Base-by-base conservation (phyloP, 129 eudicot species). In the Flaveria linearis region DNA sequence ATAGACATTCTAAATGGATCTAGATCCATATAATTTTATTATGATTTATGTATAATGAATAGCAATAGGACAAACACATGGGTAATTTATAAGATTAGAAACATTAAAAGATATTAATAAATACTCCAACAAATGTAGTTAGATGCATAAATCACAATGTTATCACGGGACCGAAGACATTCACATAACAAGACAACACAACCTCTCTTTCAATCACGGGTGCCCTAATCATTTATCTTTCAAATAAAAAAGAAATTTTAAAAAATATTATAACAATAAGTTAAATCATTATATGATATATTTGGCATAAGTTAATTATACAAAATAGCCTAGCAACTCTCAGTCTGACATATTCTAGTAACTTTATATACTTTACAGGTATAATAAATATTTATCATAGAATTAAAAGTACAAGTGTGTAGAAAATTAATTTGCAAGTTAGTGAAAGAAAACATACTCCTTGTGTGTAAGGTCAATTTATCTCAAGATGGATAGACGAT, bases 141-240 rank as follows among this genome's bases (percentile, higher is more conserved):
- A 72, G 56, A 56, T 58, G 36, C 47, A 73, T 80, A 73, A 80
- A 68, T 53, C 75, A 66, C 70, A 16, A 73, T 66, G 73, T 66
- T 41, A 80, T 80, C 84, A 80, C 84, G 84, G 83, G 84, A n/a
- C 83, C 45, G 45, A 80, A 73, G 18, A 43, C 52, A 53, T 66
- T 42, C 78, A 80, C 83, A 80, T 80, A 57, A 73, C 51, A 73
- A 45, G 84, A 80, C 84, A 72, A 73, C 52, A 23, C 45, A n/a
- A 9, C 60, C 25, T 62, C 23, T 4, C 50, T 68, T 41, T 18
- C 33, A 49, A 72, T 80, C 84, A 80, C 83, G 83, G 83, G 84
- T 73, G 43, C 69, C 53, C 9, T 53, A 66, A 52, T 52, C 36
- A 13, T 4, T 16, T 77, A 46, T 68, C 56, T 47, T 4, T 33